Conservation (phyloP, 2,329 filamentous ascomycete species). For the Cladorrhinum sp. region DNA sequence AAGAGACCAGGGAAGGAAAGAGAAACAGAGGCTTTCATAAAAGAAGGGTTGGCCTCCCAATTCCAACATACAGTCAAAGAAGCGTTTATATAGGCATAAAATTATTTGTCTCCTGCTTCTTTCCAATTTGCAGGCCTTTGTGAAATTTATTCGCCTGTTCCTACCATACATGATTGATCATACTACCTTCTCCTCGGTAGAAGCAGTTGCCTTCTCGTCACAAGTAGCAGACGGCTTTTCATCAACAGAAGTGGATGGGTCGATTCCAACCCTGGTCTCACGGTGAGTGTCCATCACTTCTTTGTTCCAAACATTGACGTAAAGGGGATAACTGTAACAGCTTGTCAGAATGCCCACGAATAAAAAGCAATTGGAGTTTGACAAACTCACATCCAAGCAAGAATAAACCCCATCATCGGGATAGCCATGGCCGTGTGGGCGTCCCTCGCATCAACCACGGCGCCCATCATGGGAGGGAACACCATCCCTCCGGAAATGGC, state of each 20-base stretch:
- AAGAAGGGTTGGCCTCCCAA: too few species aligned
- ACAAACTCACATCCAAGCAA: conserved; percentile 28
- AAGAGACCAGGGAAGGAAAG: too few species aligned
- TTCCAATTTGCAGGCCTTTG: too few species aligned
- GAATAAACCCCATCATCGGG: conserved; percentile 32
- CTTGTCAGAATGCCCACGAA: background rate
- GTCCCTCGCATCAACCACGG: conserved; percentile 27
- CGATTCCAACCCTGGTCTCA: conserved; percentile 28
- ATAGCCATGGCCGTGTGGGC: conserved; percentile 31
- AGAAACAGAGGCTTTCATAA: too few species aligned
- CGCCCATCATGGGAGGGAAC: conserved; percentile 53
- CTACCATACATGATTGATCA: too few species aligned
- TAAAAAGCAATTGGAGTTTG: background rate
- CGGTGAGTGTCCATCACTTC: conserved; percentile 33
- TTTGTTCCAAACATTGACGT: conserved; percentile 32
- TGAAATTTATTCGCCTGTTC: too few species aligned
- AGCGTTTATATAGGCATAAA: too few species aligned
- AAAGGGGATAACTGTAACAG: conserved; percentile 29
- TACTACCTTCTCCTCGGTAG: too few species aligned
- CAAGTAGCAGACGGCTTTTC: conserved; percentile 22
- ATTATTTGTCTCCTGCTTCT: too few species aligned
- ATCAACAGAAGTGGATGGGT: conserved; percentile 10
- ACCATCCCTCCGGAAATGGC: conserved; percentile 55
- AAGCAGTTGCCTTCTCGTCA: too few species aligned
- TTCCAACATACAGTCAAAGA: too few species aligned